Percentiles rank a stretch among this genome's conserved stretches.
phyloP scores from a whole-genome alignment of 2,329 filamentous ascomycete species.

The Dichotomopilus funicola region DNA sequence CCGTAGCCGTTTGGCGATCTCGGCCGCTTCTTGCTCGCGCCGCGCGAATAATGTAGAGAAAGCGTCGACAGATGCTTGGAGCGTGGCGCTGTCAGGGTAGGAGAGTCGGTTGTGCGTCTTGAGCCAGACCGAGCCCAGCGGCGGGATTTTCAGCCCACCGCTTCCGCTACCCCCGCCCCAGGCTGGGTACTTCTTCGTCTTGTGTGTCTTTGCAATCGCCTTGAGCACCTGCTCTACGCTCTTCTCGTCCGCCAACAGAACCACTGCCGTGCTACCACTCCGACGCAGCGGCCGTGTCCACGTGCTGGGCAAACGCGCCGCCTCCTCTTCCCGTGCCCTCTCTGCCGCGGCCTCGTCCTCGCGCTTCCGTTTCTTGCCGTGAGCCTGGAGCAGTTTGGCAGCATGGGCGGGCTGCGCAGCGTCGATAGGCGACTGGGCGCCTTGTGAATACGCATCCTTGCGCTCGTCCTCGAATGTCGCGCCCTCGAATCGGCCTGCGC shows the following conservation, averaged over 20 bases:
- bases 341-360: slow-evolving; percentile 54
- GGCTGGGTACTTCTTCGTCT: slow-evolving; percentile 52
- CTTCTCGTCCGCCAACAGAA: slow-evolving; percentile 75
- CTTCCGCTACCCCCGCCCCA: slow-evolving; percentile 56
- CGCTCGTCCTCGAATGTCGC: slow-evolving; percentile 66
- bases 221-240: slow-evolving; percentile 72
- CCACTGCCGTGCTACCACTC: slow-evolving; percentile 73
- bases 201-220: slow-evolving; percentile 57
- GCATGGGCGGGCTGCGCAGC: slow-evolving; percentile 41
- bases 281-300: slow-evolving; percentile 67
- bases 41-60: slow-evolving; percentile 79
- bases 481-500: slow-evolving; percentile 69
- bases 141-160: slow-evolving; percentile 43
- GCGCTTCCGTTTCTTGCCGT: slow-evolving; percentile 48
- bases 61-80: slow-evolving; percentile 72
- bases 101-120: slow-evolving; percentile 63
- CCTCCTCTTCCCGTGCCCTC: slow-evolving; percentile 50
- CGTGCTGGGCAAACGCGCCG: slow-evolving; percentile 57
- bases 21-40: slow-evolving; percentile 59
- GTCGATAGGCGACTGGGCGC: slow-evolving; percentile 20
- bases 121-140: slow-evolving; percentile 51
- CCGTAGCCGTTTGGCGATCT: slow-evolving; percentile 57
- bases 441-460: slow-evolving; percentile 27
- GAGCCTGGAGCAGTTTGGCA: slow-evolving; percentile 31
- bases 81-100: slow-evolving; percentile 59